Conservation (phyloP, 1,284 basidiomycete genomes). For the Ganoderma meredithae region DNA sequence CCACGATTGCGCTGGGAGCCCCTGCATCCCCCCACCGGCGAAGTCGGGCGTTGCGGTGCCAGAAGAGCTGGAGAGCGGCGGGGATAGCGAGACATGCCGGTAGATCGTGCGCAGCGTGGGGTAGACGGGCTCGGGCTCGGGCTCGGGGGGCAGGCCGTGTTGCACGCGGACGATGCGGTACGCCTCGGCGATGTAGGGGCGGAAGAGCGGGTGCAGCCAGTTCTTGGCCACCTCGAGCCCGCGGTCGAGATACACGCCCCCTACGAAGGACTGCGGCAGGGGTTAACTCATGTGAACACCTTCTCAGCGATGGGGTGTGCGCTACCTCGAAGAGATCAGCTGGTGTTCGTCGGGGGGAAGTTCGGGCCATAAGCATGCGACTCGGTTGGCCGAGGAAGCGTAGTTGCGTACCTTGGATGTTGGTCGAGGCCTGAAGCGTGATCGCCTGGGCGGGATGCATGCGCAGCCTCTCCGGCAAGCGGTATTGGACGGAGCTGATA, state of each 20-base stretch:
- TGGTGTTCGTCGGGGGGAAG: conserved; percentile 38
- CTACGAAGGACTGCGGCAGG: conserved; percentile 67
- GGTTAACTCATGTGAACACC: not conserved
- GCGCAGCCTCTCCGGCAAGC: conserved; percentile 62
- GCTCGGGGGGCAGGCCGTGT: conserved; percentile 62
- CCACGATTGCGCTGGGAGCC: conserved; percentile 32
- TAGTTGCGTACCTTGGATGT: conserved; percentile 67
- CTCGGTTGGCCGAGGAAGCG: conserved; percentile 2
- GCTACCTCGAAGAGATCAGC: conserved; percentile 80
- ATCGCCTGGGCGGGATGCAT: conserved; percentile 75
- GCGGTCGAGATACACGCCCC: conserved; percentile 73
- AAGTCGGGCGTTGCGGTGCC: conserved; percentile 27
- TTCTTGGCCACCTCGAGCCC: conserved; percentile 59
- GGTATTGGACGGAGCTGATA: conserved; percentile 66
- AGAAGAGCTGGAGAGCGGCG: conserved; percentile 29
- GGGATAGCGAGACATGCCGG: conserved; percentile 26
- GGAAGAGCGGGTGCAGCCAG: conserved; percentile 70
- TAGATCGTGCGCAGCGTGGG: conserved; percentile 24
- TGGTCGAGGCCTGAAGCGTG: conserved; percentile 66
- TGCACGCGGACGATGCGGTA: conserved; percentile 68
- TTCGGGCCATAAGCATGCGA: not conserved
- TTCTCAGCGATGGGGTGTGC: too few species aligned
- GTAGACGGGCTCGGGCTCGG: conserved; percentile 34
- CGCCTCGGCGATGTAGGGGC: conserved; percentile 65
- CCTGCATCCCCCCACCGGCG: not conserved